These are phyloP conservation scores for Gossypium bickii DNA, from an alignment of 345 rosid species.

Conservation along the genomic window DNA sequence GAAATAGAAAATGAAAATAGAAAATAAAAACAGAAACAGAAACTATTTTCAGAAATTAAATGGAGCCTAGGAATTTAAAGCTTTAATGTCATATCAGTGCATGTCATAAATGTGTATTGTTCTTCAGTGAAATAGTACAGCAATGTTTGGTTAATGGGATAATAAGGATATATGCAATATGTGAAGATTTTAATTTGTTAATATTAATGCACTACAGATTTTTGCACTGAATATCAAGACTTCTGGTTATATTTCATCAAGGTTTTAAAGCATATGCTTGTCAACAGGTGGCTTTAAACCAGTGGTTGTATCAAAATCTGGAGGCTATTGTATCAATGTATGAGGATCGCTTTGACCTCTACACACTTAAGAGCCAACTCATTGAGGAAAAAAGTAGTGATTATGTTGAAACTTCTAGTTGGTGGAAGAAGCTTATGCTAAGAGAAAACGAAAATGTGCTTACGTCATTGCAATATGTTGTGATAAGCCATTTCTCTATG, in stretches of 20 bases:
- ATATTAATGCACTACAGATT: not conserved
- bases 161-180: not conserved
- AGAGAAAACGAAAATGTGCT: slow-evolving; percentile 34
- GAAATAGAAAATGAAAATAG: too few species aligned
- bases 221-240: not conserved
- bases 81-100: not conserved
- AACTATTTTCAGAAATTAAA: too few species aligned
- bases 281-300: slow-evolving; percentile 71
- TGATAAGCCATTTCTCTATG: slow-evolving; percentile 51
- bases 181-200: not conserved
- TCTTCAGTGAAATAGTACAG: not conserved
- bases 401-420: slow-evolving; percentile 36
- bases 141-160: not conserved
- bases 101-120: not conserved
- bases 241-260: not conserved
- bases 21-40: too few species aligned
- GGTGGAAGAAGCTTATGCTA: slow-evolving; percentile 61
- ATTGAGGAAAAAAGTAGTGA: slow-evolving; percentile 37
- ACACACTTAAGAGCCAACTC: slow-evolving; percentile 43
- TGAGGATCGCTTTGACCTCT: slow-evolving; percentile 88
- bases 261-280: slow-evolving; percentile 13
- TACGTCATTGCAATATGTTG: slow-evolving; percentile 37
- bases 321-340: slow-evolving; percentile 88
- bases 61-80: too few species aligned
- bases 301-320: slow-evolving; percentile 85